Evolutionary conservation across 73 alveolate genomes (phyloP).

Genomic region (Paramecium sexaurelia): DNA sequence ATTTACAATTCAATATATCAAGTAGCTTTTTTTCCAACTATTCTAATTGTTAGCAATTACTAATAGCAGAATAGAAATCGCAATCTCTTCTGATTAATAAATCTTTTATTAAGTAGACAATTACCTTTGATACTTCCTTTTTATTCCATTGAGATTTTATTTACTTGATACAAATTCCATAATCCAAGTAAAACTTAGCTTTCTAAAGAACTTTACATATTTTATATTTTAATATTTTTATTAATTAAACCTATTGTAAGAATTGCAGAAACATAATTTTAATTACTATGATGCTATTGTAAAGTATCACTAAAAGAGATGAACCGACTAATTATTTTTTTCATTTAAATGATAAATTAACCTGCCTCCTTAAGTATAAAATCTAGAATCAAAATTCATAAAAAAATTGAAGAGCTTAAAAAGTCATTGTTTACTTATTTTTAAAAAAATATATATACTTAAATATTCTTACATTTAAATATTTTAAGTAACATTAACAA

Average conservation of each 20-base stretch:
- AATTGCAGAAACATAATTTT: background rate
- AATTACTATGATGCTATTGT: background rate
- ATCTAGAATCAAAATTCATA: too few relatives aligned
- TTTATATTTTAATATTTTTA: background rate
- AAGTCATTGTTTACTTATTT: too few relatives aligned
- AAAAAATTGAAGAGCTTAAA: too few relatives aligned
- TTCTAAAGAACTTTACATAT: constrained; percentile 8
- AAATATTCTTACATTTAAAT: too few relatives aligned
- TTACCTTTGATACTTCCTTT: constrained; percentile 15
- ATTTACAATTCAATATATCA: background rate
- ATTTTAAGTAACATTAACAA: too few relatives aligned
- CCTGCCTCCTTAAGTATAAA: too few relatives aligned
- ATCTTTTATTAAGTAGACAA: background rate
- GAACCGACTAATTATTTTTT: background rate
- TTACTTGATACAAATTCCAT: background rate
- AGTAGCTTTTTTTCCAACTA: background rate
- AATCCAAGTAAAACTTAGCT: background rate
- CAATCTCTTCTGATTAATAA: background rate
- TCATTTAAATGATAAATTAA: background rate
- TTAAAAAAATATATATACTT: too few relatives aligned
- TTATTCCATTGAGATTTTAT: background rate
- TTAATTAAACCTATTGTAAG: background rate
- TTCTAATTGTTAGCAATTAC: background rate
- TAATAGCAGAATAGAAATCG: background rate
- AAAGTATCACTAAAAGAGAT: background rate